Evolutionary conservation across 225 moss, liverwort and hornwort species (phyloP).

Genomic region (Sphagnum tenellum): DNA sequence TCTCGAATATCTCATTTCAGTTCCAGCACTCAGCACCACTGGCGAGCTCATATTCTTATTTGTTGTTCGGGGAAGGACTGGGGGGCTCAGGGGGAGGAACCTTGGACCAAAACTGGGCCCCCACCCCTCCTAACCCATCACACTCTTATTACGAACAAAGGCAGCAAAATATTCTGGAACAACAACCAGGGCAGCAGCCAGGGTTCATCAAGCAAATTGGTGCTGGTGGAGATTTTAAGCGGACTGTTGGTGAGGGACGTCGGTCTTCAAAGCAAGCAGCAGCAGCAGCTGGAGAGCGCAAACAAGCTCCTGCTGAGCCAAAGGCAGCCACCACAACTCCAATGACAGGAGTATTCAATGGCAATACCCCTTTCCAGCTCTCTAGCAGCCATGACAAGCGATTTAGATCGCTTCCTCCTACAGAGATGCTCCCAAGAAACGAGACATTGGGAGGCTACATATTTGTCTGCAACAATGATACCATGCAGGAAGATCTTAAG

Average conservation of each 20-base stretch:
- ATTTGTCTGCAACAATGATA: conserved; percentile 99
- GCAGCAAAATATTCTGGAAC: conserved; percentile 28
- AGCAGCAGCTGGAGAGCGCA: conserved; percentile 11
- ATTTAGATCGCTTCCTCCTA: conserved; percentile 85
- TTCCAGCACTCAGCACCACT: conserved; percentile 46
- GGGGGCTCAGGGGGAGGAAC: conserved; percentile 41
- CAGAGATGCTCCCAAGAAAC: conserved; percentile 90
- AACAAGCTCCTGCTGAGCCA: conserved; percentile 24
- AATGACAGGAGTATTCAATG: conserved; percentile 70
- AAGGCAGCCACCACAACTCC: conserved; percentile 32
- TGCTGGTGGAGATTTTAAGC: conserved; percentile 29
- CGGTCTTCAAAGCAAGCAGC: conserved; percentile 34
- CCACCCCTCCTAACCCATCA: conserved; percentile 23
- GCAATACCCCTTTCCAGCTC: conserved; percentile 73
- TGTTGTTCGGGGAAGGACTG: conserved; percentile 51
- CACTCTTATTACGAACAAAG: conserved; percentile 31
- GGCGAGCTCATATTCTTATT: conserved; percentile 59
- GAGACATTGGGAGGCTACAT: conserved; percentile 93
- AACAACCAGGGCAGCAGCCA: conserved; percentile 26
- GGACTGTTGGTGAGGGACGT: conserved; percentile 47
- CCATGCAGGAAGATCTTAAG: conserved; percentile 99
- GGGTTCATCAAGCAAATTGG: conserved; percentile 2
- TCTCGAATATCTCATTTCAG: conserved; percentile 16
- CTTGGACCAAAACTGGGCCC: conserved; percentile 42
- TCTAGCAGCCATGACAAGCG: conserved; percentile 87